Evolutionary conservation across 352 stramenopile species (phyloP).

Genomic region (Blastocystis sp.): DNA sequence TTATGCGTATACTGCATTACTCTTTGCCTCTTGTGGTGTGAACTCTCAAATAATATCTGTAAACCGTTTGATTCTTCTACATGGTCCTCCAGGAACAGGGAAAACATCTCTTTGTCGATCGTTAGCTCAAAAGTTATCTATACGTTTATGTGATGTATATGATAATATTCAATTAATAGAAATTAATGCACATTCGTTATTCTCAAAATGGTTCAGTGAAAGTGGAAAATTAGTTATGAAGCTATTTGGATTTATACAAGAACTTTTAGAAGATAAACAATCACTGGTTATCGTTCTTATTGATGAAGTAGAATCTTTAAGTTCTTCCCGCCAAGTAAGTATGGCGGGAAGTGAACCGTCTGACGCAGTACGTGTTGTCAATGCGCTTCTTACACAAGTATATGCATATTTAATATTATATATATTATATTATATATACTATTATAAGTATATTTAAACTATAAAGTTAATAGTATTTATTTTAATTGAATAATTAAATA

Average conservation of each 20-base stretch:
- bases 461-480: too few relatives aligned
- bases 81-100: constrained; percentile 69
- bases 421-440: too few relatives aligned
- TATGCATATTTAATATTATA: neutral
- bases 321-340: constrained; percentile 53
- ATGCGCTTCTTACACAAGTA: constrained; percentile 62
- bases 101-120: constrained; percentile 73
- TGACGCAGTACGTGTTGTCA: constrained; percentile 69
- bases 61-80: constrained; percentile 68
- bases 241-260: constrained; percentile 66
- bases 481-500: too few relatives aligned
- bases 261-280: constrained; percentile 64
- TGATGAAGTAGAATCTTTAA: constrained; percentile 72
- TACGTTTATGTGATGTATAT: constrained; percentile 56
- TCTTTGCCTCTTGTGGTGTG: constrained; percentile 63
- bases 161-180: constrained; percentile 58
- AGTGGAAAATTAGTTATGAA: constrained; percentile 71
- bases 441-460: too few relatives aligned
- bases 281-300: constrained; percentile 69
- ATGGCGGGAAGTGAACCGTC: constrained; percentile 59
- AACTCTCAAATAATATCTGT: constrained; percentile 65
- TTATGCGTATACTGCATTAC: constrained; percentile 63
- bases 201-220: constrained; percentile 74
- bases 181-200: constrained; percentile 72
- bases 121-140: constrained; percentile 68